Evolutionary conservation across 768 basidiomycete genomes (phyloP), one percentile per base, ranked within the genome.

Genomic region (Hydnum rufescens): DNA sequence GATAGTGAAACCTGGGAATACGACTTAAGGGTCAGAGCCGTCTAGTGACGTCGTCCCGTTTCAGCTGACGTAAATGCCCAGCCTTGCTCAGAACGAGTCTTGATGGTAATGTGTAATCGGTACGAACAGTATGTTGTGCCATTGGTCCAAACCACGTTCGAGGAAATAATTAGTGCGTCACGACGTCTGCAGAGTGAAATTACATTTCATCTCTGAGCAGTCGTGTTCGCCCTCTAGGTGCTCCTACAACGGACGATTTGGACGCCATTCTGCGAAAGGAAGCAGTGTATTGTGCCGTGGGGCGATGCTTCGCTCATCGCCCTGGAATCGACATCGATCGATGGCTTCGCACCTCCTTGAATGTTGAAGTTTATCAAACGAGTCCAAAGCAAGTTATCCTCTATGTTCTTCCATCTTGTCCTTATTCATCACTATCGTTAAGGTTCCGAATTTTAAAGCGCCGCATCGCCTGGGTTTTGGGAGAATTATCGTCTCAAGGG

Each of bases 1-100:
- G 88, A 89, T 57, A 83, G 78, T 42, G 89, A 92, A 34, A 77
- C 84, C 53, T 96, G 92, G 90, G 82, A 90, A 59, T 96, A 75
- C 60, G 88, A 93, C 59, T 76, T 95, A 54, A 73, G 93, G 57
- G 90, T 93, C 60, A 28, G 80, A 54, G 29, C 22, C n/a, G n/a
- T n/a, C n/a, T n/a, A n/a, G n/a, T n/a, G n/a, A n/a, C n/a, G n/a
- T n/a, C n/a, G n/a, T n/a, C n/a, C n/a, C n/a, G n/a, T n/a, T n/a
- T n/a, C n/a, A n/a, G n/a, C n/a, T n/a, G n/a, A n/a, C n/a, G n/a
- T n/a, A n/a, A 8, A 3, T 36, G 5, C n/a, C n/a, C 51, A 96
- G 93, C 80, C 90, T 1, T 93, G 90, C 60, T 85, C 84, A 46
- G 92, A 96, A 65, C 74, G 89, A n/a, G 84, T 96, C 25, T 69